Base-by-base conservation (phyloP, 371 early-diverging fungal genomes). In the Parasitella parasitica region DNA sequence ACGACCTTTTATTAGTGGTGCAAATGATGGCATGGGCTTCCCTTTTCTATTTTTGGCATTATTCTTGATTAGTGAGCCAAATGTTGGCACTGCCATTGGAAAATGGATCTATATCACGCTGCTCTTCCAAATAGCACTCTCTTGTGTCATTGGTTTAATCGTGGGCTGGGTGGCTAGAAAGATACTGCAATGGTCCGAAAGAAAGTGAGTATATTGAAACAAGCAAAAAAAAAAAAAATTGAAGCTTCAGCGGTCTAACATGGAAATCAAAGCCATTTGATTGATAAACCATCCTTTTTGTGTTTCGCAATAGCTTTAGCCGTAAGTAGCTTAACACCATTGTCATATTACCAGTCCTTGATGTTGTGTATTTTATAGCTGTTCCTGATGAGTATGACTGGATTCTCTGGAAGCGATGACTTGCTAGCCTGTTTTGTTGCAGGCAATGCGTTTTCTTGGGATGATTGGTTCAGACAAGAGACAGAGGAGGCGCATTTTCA, bases 211-310 rank as follows among this genome's bases (percentile, higher is more conserved):
- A 16, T 30, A 11, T 26, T 34, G 18, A 13, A 39, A n/a, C n/a
- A n/a, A n/a, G n/a, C n/a, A n/a, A n/a, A 32, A 8, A 32, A 32
- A 32, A 32, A 4, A 8, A 32, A 1, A 6, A 16, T 38, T 41
- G 15, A 20, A 38, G 6, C 27, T 3, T 20, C 9, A 49, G 12
- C 1, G 4, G 30, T 11, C 3, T 39, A 43, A 43, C 41, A 43
- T 39, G 38, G 6, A 27, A 52, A 24, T 54, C 50, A 28, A 54
- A 81, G 86, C n/a, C 85, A 85, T 18, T 80, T 92, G 61, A 94
- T 98, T 34, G 98, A 97, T 76, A 92, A 96, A 60, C 96, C 94
- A 18, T 91, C 89, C 13, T 93, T 98, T 68, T 75, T 98, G 41
- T 88, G 86, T 27, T 97, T 95, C 68, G 86, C 91, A 0, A 89